Evolutionary conservation across 139 green algal genomes (phyloP).

Genomic region (Volvox reticuliferus): DNA sequence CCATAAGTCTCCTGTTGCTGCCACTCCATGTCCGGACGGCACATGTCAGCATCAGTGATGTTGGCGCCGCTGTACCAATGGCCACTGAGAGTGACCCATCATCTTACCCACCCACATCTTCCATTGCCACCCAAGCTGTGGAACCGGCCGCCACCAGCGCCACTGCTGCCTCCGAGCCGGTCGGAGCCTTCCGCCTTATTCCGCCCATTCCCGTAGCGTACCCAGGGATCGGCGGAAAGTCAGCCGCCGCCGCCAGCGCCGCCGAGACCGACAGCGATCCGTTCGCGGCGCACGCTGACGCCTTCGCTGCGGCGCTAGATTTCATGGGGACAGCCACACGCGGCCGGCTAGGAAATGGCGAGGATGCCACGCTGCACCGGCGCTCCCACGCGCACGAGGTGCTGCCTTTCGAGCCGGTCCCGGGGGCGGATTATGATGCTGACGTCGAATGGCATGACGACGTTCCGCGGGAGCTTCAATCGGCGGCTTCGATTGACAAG

Average conservation of each 20-base stretch:
- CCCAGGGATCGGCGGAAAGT: neutral
- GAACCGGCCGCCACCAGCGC: too few relatives aligned
- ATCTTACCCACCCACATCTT: neutral
- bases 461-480: neutral
- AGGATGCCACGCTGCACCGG: neutral
- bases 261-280: neutral
- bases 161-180: neutral
- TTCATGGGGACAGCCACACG: neutral
- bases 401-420: neutral
- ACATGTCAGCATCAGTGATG: neutral
- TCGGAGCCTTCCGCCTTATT: neutral
- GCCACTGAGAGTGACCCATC: neutral
- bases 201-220: neutral
- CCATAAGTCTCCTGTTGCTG: neutral
- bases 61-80: neutral
- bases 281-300: neutral
- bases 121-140: too few relatives aligned
- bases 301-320: neutral
- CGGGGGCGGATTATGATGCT: neutral
- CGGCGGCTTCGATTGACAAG: neutral
- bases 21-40: neutral
- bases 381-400: neutral
- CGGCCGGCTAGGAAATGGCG: neutral
- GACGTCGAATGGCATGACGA: neutral
- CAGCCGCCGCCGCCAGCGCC: neutral